Base-by-base conservation (phyloP, 176 grass and related monocot species). In the Rhynchospora breviuscula region DNA sequence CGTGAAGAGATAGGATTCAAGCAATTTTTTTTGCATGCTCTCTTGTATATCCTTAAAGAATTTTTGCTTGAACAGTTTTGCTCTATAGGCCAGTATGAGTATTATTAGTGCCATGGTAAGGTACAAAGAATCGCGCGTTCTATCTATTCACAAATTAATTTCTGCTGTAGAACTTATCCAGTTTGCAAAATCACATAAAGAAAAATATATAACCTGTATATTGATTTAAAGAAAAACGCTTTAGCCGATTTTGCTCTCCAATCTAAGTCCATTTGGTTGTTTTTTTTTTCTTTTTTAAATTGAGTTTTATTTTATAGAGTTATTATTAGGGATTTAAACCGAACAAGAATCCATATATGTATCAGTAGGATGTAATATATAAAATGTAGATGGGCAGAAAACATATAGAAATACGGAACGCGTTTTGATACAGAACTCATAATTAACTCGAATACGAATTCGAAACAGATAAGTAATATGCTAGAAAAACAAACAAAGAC, bases 1-100 rank as follows among this genome's bases (percentile, higher is more conserved):
- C 21, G n/a, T 47, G 40, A 43, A 18, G 66, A 40, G 13, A 68
- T n/a, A 14, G 31, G 23, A 77, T 54, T 77, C 72, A 54, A 77
- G 72, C 72, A 76, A 53, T 17, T 75, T 44, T 76, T 76, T 10
- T 76, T 52, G 54, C 14, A 31, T 56, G 19, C 22, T 77, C 66
- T 74, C 70, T 51, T 52, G 70, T 74, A 52, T 47, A 74, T 74
- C 13, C 49, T 8, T 53, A 56, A 56, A 56, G 14, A 23, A 77
- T 25, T 77, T 68, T 71, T 77, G 71, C 48, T 56, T 77, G 22
- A 74, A 3, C 72, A 29, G 47, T 77, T 71, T 23, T 77, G 29
- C 31, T 1, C 72, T 31, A 56, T 77, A 14, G 23, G 72, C 12
- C 29, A 52, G 31, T 52, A 43, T 43, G 49, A 52, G 10, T 10